phyloP scores from a whole-genome alignment of 495 filamentous ascomycete species.

The Aspergillus nidulans region DNA sequence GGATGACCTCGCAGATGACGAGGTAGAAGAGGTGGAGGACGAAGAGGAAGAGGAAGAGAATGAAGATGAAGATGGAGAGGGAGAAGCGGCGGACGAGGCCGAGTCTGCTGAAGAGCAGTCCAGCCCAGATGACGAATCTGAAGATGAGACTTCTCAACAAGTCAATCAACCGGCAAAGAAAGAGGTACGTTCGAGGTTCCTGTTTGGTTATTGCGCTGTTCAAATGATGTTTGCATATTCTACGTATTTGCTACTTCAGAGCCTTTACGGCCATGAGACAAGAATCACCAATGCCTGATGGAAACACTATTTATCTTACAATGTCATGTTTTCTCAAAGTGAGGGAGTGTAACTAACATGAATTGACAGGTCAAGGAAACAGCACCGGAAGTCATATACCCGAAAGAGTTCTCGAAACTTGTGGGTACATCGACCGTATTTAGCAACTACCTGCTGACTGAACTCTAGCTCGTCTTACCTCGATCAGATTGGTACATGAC shows the following conservation, averaged over 20 bases:
- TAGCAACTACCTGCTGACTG: constrained; percentile 19
- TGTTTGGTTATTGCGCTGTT: constrained; percentile 20
- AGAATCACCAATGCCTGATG: constrained; percentile 86
- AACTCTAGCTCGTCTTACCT: constrained; percentile 61
- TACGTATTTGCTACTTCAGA: constrained; percentile 99
- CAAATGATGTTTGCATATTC: constrained; percentile 86
- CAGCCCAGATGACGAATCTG: constrained; percentile 4
- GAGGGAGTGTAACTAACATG: constrained; percentile 20
- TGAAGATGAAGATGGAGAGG: constrained; percentile 37
- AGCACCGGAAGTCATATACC: constrained; percentile 19
- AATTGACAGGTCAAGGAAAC: constrained; percentile 41
- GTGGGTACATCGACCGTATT: constrained; percentile 22
- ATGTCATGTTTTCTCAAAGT: neutral
- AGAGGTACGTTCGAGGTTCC: constrained; percentile 51
- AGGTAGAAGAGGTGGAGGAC: constrained; percentile 41
- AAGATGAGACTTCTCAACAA: neutral
- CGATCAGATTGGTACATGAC: constrained; percentile 82
- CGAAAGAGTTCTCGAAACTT: constrained; percentile 42
- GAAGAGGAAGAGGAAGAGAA: constrained; percentile 24
- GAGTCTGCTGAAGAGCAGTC: constrained; percentile 38
- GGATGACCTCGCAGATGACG: constrained; percentile 40
- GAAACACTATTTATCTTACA: constrained; percentile 25
- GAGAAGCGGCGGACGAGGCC: constrained; percentile 28
- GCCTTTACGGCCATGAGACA: constrained; percentile 91
- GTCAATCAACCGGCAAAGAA: constrained; percentile 17